Evolutionary conservation across 1,284 basidiomycete species (phyloP), one percentile per base, ranked within the genome.

Genomic region (Cutaneotrichosporon cutaneum): DNA sequence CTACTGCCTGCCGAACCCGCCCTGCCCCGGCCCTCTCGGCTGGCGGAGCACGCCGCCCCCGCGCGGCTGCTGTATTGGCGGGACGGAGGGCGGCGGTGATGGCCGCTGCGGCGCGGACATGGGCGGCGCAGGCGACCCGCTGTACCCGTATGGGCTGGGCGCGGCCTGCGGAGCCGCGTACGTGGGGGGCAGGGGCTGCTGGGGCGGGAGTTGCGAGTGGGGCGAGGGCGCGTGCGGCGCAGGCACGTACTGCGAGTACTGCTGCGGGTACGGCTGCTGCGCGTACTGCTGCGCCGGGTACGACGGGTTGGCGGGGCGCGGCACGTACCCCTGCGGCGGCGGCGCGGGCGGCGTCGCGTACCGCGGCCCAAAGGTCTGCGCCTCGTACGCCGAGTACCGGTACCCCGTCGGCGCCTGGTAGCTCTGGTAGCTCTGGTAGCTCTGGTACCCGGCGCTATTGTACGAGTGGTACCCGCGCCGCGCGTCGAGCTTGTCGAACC

Each of bases 401-500:
- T 42, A 42, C 18, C 18, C 18, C 18, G 5, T 14, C 13, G 10
- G 36, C 6, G 5, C 10, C 36, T 39, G 36, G 13, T 39, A 39
- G 36, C 36, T 39, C 36, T 39, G 36, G 36, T 39, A 39, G 14
- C 11, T 5, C 36, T 39, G 36, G 36, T 42, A 18, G 39, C 39
- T n/a, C 39, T 4, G 5, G 39, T 42, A 42, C 3, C 16, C 18
- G 16, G 16, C 16, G 8, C 18, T 1, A 16, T 18, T 5, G 39
- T 42, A 42, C 35, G 35, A 4, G 18, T 42, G n/a, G 18, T 6
- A 18, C 39, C 18, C 16, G 39, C 39, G 48, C 5, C 39, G 44
- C 9, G 44, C 55, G 4, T 47, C 47, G 54, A 60, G 22, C 18
- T 48, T 10, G 45, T 36, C 27, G 42, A 30, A 13, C 42, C 32